These are phyloP conservation scores for Conringia planisiliqua DNA, from an alignment of 345 rosid genomes.

Conservation along the genomic window DNA sequence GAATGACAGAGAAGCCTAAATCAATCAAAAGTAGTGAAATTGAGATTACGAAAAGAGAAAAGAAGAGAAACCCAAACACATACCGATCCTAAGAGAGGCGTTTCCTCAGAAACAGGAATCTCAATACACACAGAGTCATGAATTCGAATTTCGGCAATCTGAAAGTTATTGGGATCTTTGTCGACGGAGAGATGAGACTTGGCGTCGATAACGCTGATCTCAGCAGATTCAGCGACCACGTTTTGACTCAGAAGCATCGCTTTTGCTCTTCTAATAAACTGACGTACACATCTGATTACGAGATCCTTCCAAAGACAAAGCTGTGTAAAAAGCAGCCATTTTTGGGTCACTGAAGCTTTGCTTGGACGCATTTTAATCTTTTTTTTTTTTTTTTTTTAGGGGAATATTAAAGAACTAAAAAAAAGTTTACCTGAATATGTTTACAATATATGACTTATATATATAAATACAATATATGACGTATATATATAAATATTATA, in stretches of 20 bases:
- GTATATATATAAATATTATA: background rate
- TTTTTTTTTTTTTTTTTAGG: background rate
- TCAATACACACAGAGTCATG: constrained; percentile 24
- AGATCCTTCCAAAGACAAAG: constrained; percentile 27
- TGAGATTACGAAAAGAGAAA: background rate
- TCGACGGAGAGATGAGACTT: constrained; percentile 22
- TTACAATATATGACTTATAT: background rate
- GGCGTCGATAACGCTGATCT: constrained; percentile 22
- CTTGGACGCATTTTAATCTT: constrained; percentile 24
- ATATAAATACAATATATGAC: too few relatives aligned
- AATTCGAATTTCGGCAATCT: constrained; percentile 19
- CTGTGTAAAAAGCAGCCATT: constrained; percentile 28
- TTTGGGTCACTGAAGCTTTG: constrained; percentile 26
- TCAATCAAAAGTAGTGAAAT: constrained; percentile 1
- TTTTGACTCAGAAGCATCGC: constrained; percentile 20
- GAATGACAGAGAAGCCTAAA: background rate
- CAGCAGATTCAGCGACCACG: constrained; percentile 23
- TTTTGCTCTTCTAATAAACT: constrained; percentile 21
- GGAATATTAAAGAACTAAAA: background rate
- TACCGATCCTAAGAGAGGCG: constrained; percentile 23
- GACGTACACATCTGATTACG: constrained; percentile 16
- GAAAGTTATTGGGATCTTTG: constrained; percentile 22
- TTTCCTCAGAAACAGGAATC: constrained; percentile 14
- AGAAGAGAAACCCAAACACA: background rate
- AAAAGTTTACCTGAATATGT: background rate